Conservation (phyloP, 768 basidiomycete genomes). For the Suillus clintonianus region DNA sequence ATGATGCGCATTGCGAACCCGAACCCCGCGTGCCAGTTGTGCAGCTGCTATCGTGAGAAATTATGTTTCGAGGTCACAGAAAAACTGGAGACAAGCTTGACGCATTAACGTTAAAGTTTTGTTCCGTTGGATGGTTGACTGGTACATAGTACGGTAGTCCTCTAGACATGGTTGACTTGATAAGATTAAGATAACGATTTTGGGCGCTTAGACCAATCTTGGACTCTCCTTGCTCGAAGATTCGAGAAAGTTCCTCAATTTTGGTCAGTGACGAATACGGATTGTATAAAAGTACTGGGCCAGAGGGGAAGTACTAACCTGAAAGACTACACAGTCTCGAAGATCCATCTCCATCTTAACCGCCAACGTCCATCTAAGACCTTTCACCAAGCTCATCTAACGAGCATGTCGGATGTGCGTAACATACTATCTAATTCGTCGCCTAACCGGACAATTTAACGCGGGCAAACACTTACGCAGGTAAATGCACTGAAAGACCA, state of each 20-base stretch:
- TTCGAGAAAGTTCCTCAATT: constrained; percentile 33
- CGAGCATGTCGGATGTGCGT: constrained; percentile 39
- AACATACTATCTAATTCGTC: neutral
- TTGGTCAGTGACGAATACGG: constrained; percentile 2
- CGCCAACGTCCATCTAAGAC: neutral
- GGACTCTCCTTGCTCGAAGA: constrained; percentile 14
- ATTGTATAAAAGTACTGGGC: constrained; percentile 19
- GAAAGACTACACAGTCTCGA: neutral
- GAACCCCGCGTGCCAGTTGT: too few species aligned
- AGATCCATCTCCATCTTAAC: neutral
- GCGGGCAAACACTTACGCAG: constrained; percentile 22
- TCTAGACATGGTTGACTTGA: neutral
- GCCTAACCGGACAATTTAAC: constrained; percentile 20
- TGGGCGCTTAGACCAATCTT: neutral
- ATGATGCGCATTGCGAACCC: too few species aligned
- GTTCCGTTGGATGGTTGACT: neutral
- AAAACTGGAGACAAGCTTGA: too few species aligned
- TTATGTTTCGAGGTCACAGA: too few species aligned
- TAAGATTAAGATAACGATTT: constrained; percentile 2
- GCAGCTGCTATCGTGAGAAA: too few species aligned
- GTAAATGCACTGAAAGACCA: constrained; percentile 77
- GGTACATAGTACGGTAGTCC: too few species aligned
- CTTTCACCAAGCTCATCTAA: neutral
- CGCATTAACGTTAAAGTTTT: too few species aligned
- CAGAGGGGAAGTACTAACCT: neutral